Evolutionary conservation across 805 yeast genomes (phyloP), one percentile per base, ranked within the genome.

Genomic region (Hyphopichia homilentoma): DNA sequence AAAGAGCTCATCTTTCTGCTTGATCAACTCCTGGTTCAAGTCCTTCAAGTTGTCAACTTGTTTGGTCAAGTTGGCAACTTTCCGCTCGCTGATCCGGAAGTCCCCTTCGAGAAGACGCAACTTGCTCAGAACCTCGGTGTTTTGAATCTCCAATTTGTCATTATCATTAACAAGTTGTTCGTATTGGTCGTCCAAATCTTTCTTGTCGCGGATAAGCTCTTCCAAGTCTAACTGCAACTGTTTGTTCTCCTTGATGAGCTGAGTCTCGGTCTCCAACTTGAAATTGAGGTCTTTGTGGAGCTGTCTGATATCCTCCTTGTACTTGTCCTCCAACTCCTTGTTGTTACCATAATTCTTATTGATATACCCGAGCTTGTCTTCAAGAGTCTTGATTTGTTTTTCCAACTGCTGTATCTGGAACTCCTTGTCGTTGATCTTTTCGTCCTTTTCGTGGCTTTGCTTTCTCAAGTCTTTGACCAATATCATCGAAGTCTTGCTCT

Each of bases 241-340:
- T 32, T 84, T 81, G 41, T 80, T 62, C 28, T 74, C 79, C 43
- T 79, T 82, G 38, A 79, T 75, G 34, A 82, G 53, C 19, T 73
- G 76, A 1, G 86, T 78, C 52, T 86, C 95, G 23, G 66, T 68
- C 44, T 79, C 78, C 59, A 79, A 62, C 41, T 75, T 70, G 34
- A 65, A 61, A 22, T 70, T 65, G 23, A 85, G 50, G 29, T 78
- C 79, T 21, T 65, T 65, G 40, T 72, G 75, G 36, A 84, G 50
- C 30, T 64, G 60, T 32, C 73, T 68, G 30, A 82, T 60, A 44
- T 84, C 84, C 20, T 60, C 64, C 29, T 66, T 73, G 31, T 61
- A 65, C 31, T 66, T 69, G 32, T 69, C 70, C 23, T 71, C 71
- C 24, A 47, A 38, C 33, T 55, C 61, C 20, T 65, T 65, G 12